Percentiles rank a stretch among this genome's conserved stretches.
Evolutionary conservation across 306 rosid genomes (phyloP).

Genomic region (Corylus americana): DNA sequence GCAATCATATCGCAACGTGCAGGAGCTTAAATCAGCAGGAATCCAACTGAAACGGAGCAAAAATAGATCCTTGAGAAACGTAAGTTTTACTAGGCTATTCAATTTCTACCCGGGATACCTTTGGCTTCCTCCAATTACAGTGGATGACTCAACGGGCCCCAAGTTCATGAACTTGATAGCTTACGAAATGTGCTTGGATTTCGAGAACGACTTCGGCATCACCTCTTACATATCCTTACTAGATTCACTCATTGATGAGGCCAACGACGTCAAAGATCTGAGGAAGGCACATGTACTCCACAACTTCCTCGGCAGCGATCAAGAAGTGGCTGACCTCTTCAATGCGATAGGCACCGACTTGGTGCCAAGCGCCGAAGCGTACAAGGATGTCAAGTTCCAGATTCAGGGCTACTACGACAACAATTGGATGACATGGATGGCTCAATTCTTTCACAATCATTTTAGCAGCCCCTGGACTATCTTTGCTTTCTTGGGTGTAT

Average conservation of each 20-base stretch:
- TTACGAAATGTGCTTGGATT: conserved; percentile 45
- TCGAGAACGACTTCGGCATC: conserved; percentile 25
- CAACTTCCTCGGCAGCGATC: conserved; percentile 40
- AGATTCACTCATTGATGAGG: conserved; percentile 40
- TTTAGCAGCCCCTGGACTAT: conserved; percentile 34
- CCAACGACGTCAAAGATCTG: conserved; percentile 26
- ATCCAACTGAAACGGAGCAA: neutral
- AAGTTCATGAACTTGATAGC: conserved; percentile 36
- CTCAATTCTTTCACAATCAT: conserved; percentile 6
- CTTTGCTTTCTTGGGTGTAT: conserved; percentile 6
- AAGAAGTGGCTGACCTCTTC: conserved; percentile 40
- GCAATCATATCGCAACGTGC: neutral
- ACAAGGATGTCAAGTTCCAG: accelerated
- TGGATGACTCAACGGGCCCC: neutral
- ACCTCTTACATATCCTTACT: conserved; percentile 33
- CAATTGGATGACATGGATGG: conserved; percentile 30
- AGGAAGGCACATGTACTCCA: conserved; percentile 19
- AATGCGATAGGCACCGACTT: conserved; percentile 34
- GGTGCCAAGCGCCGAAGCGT: neutral
- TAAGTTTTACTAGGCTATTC: neutral
- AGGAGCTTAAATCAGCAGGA: conserved; percentile 23
- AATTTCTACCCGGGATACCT: neutral
- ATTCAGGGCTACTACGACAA: conserved; percentile 4
- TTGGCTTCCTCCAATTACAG: neutral
- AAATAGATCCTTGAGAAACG: neutral